phyloP scores from a whole-genome alignment of 2,329 filamentous ascomycete genomes.

The Apiospora marii region DNA sequence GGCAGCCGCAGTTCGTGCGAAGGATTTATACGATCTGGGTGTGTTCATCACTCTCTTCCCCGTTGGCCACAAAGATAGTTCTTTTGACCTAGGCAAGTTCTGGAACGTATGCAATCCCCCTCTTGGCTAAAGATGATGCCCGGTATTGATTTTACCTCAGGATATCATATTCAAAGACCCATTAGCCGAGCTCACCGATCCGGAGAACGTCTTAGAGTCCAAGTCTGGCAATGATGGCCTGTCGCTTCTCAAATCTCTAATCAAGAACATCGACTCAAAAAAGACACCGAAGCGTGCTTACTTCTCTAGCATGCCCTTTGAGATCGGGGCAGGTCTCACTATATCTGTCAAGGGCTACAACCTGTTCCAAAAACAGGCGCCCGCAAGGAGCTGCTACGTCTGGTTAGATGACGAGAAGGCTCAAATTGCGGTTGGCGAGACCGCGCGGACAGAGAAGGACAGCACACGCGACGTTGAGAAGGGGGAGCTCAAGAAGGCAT shows the following conservation, averaged over 20 bases:
- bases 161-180: constrained; percentile 90
- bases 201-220: constrained; percentile 65
- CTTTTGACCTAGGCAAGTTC: constrained; percentile 85
- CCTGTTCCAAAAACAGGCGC: constrained; percentile 82
- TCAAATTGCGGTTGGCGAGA: constrained; percentile 79
- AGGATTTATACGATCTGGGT: constrained; percentile 93
- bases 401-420: constrained; percentile 87
- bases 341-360: constrained; percentile 97
- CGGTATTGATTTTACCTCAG: constrained; percentile 48
- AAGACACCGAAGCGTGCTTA: constrained; percentile 84
- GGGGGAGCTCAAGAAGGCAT: constrained; percentile 85
- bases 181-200: constrained; percentile 71
- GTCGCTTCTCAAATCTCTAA: constrained; percentile 77
- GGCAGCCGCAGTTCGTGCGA: constrained; percentile 84
- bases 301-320: constrained; percentile 87
- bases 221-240: constrained; percentile 81
- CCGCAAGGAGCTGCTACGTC: constrained; percentile 84
- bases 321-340: constrained; percentile 82
- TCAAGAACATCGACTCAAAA: constrained; percentile 90
- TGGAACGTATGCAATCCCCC: constrained; percentile 73
- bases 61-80: constrained; percentile 73
- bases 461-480: constrained; percentile 81
- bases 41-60: constrained; percentile 94
- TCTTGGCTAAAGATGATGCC: constrained; percentile 30
- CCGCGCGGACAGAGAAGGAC: constrained; percentile 79